A percentile compares a stretch with the other conserved stretches of the same genome.
These are phyloP conservation scores for Trichoderma hamatum DNA, from an alignment of 2,329 filamentous ascomycete species.

Conservation along the genomic window DNA sequence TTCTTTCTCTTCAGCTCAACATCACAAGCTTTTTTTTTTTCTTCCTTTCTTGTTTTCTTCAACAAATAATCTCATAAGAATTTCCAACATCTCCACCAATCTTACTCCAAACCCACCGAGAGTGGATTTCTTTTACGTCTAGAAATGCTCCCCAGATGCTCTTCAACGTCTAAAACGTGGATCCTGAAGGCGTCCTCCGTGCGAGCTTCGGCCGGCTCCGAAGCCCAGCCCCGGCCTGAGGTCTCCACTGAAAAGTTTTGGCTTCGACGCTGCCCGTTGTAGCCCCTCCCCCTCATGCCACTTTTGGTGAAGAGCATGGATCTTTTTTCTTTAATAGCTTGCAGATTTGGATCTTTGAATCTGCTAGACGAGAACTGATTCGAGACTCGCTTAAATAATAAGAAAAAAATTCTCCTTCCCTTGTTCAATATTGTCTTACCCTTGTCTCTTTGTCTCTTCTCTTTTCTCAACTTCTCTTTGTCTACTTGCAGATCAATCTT, in stretches of 20 bases:
- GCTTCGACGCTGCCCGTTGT: not conserved
- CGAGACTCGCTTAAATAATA: conserved; percentile 4
- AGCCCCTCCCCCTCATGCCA: conserved; percentile 22
- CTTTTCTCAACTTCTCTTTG: not conserved
- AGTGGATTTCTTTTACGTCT: conserved; percentile 15
- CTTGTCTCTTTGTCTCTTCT: not conserved
- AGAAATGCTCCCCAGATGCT: not conserved
- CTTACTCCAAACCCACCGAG: not conserved
- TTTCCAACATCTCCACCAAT: not conserved
- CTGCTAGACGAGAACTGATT: not conserved
- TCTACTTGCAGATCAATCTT: not conserved
- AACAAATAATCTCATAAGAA: not conserved
- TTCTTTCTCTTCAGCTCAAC: not conserved
- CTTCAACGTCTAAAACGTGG: not conserved
- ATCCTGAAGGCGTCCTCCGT: conserved; percentile 18
- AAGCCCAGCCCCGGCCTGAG: not conserved
- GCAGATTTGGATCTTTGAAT: conserved; percentile 1
- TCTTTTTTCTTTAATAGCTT: not conserved
- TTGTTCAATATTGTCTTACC: not conserved
- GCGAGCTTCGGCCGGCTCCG: conserved; percentile 24
- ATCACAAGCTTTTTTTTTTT: not conserved
- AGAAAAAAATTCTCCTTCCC: not conserved
- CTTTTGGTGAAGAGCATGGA: not conserved
- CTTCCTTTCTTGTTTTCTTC: not conserved
- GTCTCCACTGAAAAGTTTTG: conserved; percentile 7